Evolutionary conservation across 2,329 filamentous ascomycete species (phyloP).

Genomic region (Colletotrichum limetticola): DNA sequence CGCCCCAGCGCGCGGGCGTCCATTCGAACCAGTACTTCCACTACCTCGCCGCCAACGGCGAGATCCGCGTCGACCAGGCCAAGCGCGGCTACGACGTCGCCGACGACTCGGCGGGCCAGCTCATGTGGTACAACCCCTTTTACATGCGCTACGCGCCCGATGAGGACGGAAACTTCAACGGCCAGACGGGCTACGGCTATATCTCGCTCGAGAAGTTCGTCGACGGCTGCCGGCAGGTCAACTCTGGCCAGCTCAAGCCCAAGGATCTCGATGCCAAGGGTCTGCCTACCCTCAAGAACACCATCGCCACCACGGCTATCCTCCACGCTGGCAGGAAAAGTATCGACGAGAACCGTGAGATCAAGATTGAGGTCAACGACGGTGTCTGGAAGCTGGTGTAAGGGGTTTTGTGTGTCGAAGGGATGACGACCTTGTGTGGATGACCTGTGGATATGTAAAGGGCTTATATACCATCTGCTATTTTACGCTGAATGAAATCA

Average conservation of each 20-base stretch:
- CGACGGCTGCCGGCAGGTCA: constrained; percentile 83
- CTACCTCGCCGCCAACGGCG: constrained; percentile 85
- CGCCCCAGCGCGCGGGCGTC: constrained; percentile 91
- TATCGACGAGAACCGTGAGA: constrained; percentile 82
- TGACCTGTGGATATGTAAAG: constrained; percentile 21
- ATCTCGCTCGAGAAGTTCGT: constrained; percentile 97
- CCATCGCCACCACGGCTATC: constrained; percentile 91
- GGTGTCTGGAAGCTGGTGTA: constrained; percentile 75
- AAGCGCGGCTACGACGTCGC: constrained; percentile 95
- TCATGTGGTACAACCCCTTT: constrained; percentile 94
- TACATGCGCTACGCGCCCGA: constrained; percentile 96
- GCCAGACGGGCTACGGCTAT: constrained; percentile 93
- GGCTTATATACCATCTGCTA: constrained; percentile 30
- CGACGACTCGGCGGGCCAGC: constrained; percentile 75
- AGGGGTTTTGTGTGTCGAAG: neutral
- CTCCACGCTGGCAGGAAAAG: constrained; percentile 86
- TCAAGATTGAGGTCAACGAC: constrained; percentile 76
- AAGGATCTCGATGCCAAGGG: constrained; percentile 83
- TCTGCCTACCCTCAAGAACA: constrained; percentile 87
- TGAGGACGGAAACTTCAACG: constrained; percentile 93
- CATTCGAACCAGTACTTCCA: constrained; percentile 98
- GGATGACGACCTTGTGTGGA: neutral
- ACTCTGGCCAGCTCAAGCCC: constrained; percentile 76
- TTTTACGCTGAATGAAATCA: constrained; percentile 24
- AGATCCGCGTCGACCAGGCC: constrained; percentile 91